Percentiles rank a stretch among this genome's conserved stretches.
phyloP scores from a whole-genome alignment of 2,329 filamentous ascomycete species.

The Cephalotrichum gorgonifer region DNA sequence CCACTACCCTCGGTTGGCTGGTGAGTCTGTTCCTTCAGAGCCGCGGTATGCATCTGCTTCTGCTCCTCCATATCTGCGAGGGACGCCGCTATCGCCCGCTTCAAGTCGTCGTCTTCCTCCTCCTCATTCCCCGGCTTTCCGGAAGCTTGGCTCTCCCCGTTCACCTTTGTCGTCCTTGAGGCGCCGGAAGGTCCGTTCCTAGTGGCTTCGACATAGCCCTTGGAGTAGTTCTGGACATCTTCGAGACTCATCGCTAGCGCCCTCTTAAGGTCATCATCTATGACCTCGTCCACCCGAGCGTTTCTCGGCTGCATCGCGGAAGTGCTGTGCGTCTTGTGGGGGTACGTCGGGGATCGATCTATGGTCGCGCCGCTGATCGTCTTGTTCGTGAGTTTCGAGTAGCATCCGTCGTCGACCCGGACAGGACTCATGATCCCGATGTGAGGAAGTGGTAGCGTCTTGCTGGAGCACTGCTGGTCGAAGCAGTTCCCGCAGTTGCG shows the following conservation, averaged over 20 bases:
- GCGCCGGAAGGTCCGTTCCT: constrained; percentile 21
- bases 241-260: constrained; percentile 96
- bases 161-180: constrained; percentile 24
- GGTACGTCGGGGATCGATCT: constrained; percentile 37
- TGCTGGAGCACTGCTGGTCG: constrained; percentile 87
- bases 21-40: constrained; percentile 68
- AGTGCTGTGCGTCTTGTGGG: constrained; percentile 55
- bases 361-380: constrained; percentile 30
- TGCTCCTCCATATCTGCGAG: constrained; percentile 96
- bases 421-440: constrained; percentile 86
- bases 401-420: constrained; percentile 91
- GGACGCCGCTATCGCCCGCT: constrained; percentile 90
- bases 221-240: constrained; percentile 68
- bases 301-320: constrained; percentile 78
- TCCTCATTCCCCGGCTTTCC: constrained; percentile 36
- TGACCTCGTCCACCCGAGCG: constrained; percentile 78
- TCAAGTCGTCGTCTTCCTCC: constrained; percentile 86
- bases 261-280: constrained; percentile 89
- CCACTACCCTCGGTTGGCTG: constrained; percentile 29
- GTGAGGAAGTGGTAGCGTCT: constrained; percentile 79
- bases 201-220: constrained; percentile 58
- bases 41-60: constrained; percentile 79
- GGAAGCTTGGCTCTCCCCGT: constrained; percentile 3
- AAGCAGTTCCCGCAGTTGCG: constrained; percentile 97
- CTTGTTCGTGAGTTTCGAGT: constrained; percentile 69